Evolutionary conservation across 306 rosid species (phyloP), one percentile per base, ranked within the genome.

Genomic region (Gynostemma pentaphyllum): DNA sequence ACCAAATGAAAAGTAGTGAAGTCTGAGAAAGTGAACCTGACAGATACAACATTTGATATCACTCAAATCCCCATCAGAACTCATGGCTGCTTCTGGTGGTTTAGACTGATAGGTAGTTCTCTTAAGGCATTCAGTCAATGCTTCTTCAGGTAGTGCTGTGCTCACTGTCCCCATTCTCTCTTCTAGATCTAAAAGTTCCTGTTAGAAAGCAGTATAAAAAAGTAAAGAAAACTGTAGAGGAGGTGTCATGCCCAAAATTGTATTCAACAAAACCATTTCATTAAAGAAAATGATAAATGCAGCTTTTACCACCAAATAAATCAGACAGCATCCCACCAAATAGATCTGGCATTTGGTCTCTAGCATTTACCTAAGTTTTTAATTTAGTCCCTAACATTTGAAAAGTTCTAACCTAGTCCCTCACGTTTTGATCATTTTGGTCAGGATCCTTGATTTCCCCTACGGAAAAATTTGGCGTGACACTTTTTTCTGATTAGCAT

Each of bases 81-180:
- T 76, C 45, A 59, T 48, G 34, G 74, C 54, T 48, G 68, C 78
- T 67, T 62, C 77, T 45, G 72, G 69, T 60, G 82, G 63, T 59
- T 72, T 45, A 55, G 76, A 63, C 68, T 78, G 75, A 74, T 81
- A 83, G 46, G 67, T 51, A 79, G 72, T 81, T 78, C 71, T 86
- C 73, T 75, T 77, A 10, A 94, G 69, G 76, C 95, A 86, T 68
- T 86, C 78, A 9, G 85, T 70, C 45, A 89, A 65, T 27, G 79
- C 81, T 75, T 89, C 91, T 81, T 94, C 99, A 19, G 94, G 59
- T 61, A 94, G 67, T 69, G 99, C 94, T 67, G 95, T 89, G 84
- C 97, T 89, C 74, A 94, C 99, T 51, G 73, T 67, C n/a, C 99
- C 99, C 95, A 89, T 94, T 62, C 85, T 86, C 77, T 94, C 99